phyloP scores from a whole-genome alignment of 2,329 filamentous ascomycete species.

The Parastagonospora nodorum region DNA sequence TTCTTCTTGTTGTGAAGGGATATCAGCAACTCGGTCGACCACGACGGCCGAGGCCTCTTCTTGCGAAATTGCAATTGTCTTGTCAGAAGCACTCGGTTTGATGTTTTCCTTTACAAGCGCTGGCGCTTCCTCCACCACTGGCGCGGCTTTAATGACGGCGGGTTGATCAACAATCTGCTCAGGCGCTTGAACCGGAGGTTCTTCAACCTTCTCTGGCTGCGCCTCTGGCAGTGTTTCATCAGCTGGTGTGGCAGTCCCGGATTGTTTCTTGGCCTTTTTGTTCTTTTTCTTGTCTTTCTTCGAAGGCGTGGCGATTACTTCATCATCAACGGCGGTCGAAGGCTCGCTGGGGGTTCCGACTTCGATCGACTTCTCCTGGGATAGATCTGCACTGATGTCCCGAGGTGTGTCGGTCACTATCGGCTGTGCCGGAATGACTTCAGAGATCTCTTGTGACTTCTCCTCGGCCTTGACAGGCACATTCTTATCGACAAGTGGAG shows the following conservation, averaged over 20 bases:
- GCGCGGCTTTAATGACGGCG: background rate
- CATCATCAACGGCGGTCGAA: background rate
- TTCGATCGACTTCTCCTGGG: slow-evolving; percentile 2
- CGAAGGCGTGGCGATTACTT: background rate
- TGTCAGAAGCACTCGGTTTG: background rate
- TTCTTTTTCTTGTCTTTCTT: slow-evolving; percentile 18
- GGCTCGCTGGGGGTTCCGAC: slow-evolving; percentile 15
- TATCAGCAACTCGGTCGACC: background rate
- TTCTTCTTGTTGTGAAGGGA: background rate
- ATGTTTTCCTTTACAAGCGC: background rate
- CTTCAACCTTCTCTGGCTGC: slow-evolving; percentile 1
- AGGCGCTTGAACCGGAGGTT: background rate
- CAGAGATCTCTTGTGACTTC: too few relatives aligned
- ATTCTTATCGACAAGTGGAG: too few relatives aligned
- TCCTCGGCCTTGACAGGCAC: too few relatives aligned
- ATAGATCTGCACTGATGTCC: slow-evolving; percentile 2
- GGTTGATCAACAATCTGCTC: background rate
- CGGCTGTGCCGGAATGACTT: background rate
- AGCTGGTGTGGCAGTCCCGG: slow-evolving; percentile 13
- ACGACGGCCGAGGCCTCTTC: background rate
- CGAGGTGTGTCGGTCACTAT: background rate
- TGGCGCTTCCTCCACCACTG: background rate
- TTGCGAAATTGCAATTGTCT: background rate
- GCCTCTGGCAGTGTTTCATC: slow-evolving; percentile 9
- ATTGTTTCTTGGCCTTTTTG: slow-evolving; percentile 30